phyloP scores from a whole-genome alignment of 306 rosid genomes.

The Astragalus glycyphyllos region DNA sequence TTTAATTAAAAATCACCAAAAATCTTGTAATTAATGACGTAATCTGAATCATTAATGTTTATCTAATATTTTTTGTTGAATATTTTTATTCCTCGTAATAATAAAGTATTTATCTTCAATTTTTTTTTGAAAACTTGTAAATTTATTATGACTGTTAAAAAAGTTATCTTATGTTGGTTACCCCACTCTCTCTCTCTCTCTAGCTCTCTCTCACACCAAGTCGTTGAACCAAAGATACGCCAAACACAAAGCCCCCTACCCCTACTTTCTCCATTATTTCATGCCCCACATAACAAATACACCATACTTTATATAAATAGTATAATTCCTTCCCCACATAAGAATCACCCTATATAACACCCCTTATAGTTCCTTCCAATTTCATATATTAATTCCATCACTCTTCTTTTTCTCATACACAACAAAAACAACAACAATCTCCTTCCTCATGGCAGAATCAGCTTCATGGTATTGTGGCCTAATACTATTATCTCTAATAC shows the following conservation, averaged over 20 bases:
- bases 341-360: slow-evolving; percentile 19
- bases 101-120: too few species aligned
- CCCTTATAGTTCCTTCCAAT: slow-evolving; percentile 1
- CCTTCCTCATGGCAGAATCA: slow-evolving; percentile 44
- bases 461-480: slow-evolving; percentile 72
- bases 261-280: not conserved
- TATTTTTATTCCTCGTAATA: too few species aligned
- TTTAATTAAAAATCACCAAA: too few species aligned
- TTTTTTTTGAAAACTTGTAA: too few species aligned
- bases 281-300: not conserved
- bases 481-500: slow-evolving; percentile 51
- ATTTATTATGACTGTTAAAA: too few species aligned
- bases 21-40: too few species aligned
- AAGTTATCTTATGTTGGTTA: too few species aligned
- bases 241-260: slow-evolving; percentile 19
- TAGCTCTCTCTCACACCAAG: not conserved
- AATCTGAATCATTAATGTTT: too few species aligned
- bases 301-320: not conserved
- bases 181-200: not conserved
- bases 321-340: not conserved
- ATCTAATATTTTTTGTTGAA: too few species aligned
- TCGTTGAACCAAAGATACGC: slow-evolving; percentile 40
- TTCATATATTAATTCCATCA: slow-evolving; percentile 4
- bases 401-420: not conserved
- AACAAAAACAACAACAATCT: not conserved